Base-by-base conservation (phyloP, 129 eudicot species). In the Glebionis coronaria region DNA sequence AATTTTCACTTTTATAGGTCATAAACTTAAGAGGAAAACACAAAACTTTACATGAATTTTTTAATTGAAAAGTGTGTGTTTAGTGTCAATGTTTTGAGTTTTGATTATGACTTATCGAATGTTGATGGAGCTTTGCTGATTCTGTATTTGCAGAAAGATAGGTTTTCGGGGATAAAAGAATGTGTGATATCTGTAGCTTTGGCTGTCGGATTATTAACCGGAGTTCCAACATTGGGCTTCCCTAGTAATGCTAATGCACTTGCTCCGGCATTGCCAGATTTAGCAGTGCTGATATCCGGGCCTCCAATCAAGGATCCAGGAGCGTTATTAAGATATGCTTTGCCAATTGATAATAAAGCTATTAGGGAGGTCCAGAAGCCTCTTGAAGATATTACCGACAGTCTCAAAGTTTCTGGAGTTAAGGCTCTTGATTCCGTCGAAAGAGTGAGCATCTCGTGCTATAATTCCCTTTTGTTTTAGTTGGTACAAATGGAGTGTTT, bases 231-330 rank as follows among this genome's bases (percentile, higher is more conserved):
- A 49, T 68, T 82, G 71, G 80, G 79, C 15, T 67, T 63, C 69
- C 77, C 86, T 2, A 68, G 76, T 45, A 61, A 75, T 57, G 99
- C 97, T 16, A 65, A 55, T 68, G 90, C 88, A 3, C 61, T 68
- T 70, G 58, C 77, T 66, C 90, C 90, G 29, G 85, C 81, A 27
- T 63, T 88, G 73, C 84, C 92, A 10, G 99, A 93, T 80, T 79
- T 93, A 65, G 84, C 97, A 0, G 95, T 93, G 69, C 57, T 93
- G 67, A 89, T 89, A 58, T 86, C 97, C 1, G 99, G 99, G 68
- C 99, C 99, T 2, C 99, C 99, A n/a, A 93, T 93, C 46, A 93
- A 93, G 85, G 99, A 93, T 63, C 99, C 97, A 0, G 97, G 85
- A 35, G 92, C 99, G 1, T 80, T 93, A 54, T 74, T 93, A 79